phyloP scores from a whole-genome alignment of 331 rosid genomes.

The Phaseolus coccineus region DNA sequence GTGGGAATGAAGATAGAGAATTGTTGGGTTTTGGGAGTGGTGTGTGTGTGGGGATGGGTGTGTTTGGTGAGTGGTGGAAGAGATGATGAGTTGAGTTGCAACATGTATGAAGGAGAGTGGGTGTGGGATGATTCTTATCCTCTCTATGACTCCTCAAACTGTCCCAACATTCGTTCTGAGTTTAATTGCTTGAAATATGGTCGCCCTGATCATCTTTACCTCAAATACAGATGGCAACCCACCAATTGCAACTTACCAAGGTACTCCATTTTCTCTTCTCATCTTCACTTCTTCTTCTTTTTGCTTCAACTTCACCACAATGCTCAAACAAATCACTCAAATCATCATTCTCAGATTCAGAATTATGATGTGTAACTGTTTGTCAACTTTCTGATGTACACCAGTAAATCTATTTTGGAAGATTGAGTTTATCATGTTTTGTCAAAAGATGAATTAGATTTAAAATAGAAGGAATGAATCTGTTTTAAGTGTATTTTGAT shows the following conservation, averaged over 20 bases:
- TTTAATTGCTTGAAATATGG: slow-evolving; percentile 64
- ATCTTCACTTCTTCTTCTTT: neutral
- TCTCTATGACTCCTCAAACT: slow-evolving; percentile 55
- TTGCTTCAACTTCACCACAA: no score
- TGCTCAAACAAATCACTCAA: no score
- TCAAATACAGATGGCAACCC: slow-evolving; percentile 80
- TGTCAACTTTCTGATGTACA: no score
- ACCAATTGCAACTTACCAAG: slow-evolving; percentile 62
- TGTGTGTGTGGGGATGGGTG: neutral
- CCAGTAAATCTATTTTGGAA: no score
- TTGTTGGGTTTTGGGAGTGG: slow-evolving; percentile 10
- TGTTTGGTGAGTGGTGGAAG: neutral
- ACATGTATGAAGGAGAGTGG: slow-evolving; percentile 68
- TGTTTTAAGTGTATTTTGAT: no score
- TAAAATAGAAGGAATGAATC: no score
- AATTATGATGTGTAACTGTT: no score
- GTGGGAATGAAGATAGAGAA: neutral
- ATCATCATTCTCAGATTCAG: no score
- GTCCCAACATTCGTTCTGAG: slow-evolving; percentile 59
- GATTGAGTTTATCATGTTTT: no score
- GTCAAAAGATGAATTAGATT: no score
- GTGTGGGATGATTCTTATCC: slow-evolving; percentile 61
- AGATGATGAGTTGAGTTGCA: slow-evolving; percentile 12
- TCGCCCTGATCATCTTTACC: slow-evolving; percentile 56
- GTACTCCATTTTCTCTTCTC: slow-evolving; percentile 34